These are phyloP conservation scores for Debaryomyces maramus DNA, from an alignment of 805 yeast genomes.

Conservation along the genomic window DNA sequence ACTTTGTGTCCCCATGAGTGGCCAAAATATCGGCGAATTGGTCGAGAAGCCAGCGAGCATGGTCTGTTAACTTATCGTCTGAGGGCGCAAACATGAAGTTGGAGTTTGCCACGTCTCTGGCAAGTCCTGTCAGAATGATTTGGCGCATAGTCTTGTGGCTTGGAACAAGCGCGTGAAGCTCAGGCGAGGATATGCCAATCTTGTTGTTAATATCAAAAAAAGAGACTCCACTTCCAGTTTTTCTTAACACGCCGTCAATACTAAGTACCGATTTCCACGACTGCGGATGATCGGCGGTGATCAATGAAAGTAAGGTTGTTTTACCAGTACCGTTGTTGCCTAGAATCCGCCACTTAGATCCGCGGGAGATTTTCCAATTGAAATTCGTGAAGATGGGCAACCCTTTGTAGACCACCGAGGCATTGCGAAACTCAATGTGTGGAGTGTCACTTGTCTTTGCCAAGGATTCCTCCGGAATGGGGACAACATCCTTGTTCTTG, in stretches of 20 bases:
- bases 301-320: conserved; percentile 77
- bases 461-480: conserved; percentile 5
- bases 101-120: conserved; percentile 56
- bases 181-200: conserved; percentile 93
- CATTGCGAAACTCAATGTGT: conserved; percentile 51
- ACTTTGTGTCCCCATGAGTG: conserved; percentile 35
- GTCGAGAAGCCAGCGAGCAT: conserved; percentile 19
- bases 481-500: not conserved
- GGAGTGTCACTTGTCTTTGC: conserved; percentile 6
- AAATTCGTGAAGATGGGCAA: conserved; percentile 59
- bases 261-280: conserved; percentile 77
- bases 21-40: conserved; percentile 32
- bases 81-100: conserved; percentile 49
- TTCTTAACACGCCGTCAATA: conserved; percentile 65
- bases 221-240: conserved; percentile 67
- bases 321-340: conserved; percentile 95
- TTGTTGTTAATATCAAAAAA: conserved; percentile 74
- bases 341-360: conserved; percentile 84
- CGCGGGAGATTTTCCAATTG: conserved; percentile 63
- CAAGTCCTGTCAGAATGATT: conserved; percentile 70
- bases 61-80: conserved; percentile 9
- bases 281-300: conserved; percentile 96
- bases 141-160: conserved; percentile 49
- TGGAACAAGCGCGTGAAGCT: conserved; percentile 86
- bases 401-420: conserved; percentile 67